phyloP scores from a whole-genome alignment of 225 moss, liverwort and hornwort genomes.

The Ulota crispa region DNA sequence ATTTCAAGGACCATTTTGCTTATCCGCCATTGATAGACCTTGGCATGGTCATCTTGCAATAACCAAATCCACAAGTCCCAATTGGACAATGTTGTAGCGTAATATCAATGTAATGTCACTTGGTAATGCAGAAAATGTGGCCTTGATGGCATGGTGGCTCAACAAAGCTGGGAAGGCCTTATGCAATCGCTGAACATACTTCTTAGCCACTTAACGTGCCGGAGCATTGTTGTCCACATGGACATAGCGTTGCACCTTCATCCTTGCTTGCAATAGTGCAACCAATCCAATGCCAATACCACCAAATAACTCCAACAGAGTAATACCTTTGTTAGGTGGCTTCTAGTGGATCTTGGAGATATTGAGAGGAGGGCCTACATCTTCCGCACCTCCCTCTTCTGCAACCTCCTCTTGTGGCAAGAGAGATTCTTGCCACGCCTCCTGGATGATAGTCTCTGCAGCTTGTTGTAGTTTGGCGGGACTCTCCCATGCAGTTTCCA shows the following conservation, averaged over 20 bases:
- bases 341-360: neutral
- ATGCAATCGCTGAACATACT: neutral
- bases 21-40: neutral
- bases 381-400: neutral
- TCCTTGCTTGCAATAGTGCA: rapidly evolving
- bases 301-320: neutral
- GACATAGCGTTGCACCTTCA: neutral
- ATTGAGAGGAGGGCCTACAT: neutral
- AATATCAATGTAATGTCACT: neutral
- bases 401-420: rapidly evolving
- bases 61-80: rapidly evolving
- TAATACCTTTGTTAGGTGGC: neutral
- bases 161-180: neutral
- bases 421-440: neutral
- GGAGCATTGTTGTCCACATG: neutral
- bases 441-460: rapidly evolving
- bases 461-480: neutral
- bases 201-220: neutral
- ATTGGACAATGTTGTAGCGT: rapidly evolving
- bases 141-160: too few relatives aligned
- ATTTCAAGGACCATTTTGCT: neutral
- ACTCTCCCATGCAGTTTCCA: neutral
- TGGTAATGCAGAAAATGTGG: neutral
- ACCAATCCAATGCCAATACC: neutral
- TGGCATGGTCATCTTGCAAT: neutral